These are phyloP conservation scores for Aristolochia californica DNA, from an alignment of 164 flowering plant genomes.

Conservation along the genomic window DNA sequence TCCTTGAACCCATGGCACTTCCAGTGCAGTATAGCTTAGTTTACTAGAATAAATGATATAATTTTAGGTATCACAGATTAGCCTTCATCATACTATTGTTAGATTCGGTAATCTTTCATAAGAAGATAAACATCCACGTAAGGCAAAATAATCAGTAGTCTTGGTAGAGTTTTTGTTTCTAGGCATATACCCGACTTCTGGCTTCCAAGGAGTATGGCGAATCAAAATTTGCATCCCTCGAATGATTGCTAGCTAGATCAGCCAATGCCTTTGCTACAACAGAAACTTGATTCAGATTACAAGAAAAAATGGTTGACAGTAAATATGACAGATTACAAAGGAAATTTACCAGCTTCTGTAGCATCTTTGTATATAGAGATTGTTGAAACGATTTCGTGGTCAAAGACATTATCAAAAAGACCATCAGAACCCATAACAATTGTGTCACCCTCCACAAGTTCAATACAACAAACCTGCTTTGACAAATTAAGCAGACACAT, in stretches of 20 bases:
- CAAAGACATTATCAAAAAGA: slow-evolving; percentile 82
- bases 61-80: too few relatives aligned
- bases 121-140: too few relatives aligned
- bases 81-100: too few relatives aligned
- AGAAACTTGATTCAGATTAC: slow-evolving; percentile 12
- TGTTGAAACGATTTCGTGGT: slow-evolving; percentile 57
- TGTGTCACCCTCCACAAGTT: slow-evolving; percentile 59
- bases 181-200: slow-evolving; percentile 47
- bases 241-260: slow-evolving; percentile 59
- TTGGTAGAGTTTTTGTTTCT: too few relatives aligned
- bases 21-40: too few relatives aligned
- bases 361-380: slow-evolving; percentile 32
- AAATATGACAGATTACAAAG: neutral
- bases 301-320: neutral
- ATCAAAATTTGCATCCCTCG: slow-evolving; percentile 57
- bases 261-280: slow-evolving; percentile 83
- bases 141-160: too few relatives aligned
- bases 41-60: too few relatives aligned
- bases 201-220: slow-evolving; percentile 85
- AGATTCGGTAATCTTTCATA: too few relatives aligned
- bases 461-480: slow-evolving; percentile 48
- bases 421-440: slow-evolving; percentile 93
- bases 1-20: too few relatives aligned
- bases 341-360: slow-evolving; percentile 51
- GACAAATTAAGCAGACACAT: neutral